Conservation (phyloP, 2,329 filamentous ascomycete genomes). For the Hypoxylon rubiginosum region DNA sequence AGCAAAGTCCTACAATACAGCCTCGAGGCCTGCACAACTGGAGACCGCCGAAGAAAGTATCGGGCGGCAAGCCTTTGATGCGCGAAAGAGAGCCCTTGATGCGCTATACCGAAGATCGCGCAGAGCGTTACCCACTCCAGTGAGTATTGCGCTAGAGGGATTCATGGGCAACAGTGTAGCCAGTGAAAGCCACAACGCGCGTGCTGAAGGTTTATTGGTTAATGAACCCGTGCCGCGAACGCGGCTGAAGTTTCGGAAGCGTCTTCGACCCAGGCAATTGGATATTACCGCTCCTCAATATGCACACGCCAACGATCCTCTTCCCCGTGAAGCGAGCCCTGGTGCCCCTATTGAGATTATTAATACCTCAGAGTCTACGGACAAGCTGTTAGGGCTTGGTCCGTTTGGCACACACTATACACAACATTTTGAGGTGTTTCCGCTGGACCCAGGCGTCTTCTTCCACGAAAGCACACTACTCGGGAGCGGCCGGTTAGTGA, state of each 20-base stretch:
- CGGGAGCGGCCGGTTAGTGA: slow-evolving; percentile 65
- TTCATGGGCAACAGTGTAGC: slow-evolving; percentile 49
- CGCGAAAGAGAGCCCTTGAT: slow-evolving; percentile 68
- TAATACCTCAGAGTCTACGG: slow-evolving; percentile 37
- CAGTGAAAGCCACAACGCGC: slow-evolving; percentile 31
- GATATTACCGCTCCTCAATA: slow-evolving; percentile 67
- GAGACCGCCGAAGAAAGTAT: slow-evolving; percentile 61
- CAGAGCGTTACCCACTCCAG: slow-evolving; percentile 45
- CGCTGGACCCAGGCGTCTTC: slow-evolving; percentile 67
- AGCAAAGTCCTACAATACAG: slow-evolving; percentile 33
- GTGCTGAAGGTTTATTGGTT: not conserved
- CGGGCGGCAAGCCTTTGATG: slow-evolving; percentile 59
- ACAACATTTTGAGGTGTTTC: slow-evolving; percentile 73
- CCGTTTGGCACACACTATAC: slow-evolving; percentile 73
- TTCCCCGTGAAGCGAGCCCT: slow-evolving; percentile 52
- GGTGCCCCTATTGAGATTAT: slow-evolving; percentile 34
- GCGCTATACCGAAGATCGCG: slow-evolving; percentile 62
- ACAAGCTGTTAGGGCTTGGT: slow-evolving; percentile 67
- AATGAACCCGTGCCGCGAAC: slow-evolving; percentile 12
- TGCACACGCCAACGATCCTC: slow-evolving; percentile 66
- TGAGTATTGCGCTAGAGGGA: slow-evolving; percentile 54
- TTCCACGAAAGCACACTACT: slow-evolving; percentile 72
- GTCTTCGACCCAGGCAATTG: slow-evolving; percentile 58
- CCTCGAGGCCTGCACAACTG: slow-evolving; percentile 66
- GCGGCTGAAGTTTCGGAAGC: slow-evolving; percentile 57